phyloP scores from a whole-genome alignment of 768 basidiomycete genomes.

The Serpula lacrymans region DNA sequence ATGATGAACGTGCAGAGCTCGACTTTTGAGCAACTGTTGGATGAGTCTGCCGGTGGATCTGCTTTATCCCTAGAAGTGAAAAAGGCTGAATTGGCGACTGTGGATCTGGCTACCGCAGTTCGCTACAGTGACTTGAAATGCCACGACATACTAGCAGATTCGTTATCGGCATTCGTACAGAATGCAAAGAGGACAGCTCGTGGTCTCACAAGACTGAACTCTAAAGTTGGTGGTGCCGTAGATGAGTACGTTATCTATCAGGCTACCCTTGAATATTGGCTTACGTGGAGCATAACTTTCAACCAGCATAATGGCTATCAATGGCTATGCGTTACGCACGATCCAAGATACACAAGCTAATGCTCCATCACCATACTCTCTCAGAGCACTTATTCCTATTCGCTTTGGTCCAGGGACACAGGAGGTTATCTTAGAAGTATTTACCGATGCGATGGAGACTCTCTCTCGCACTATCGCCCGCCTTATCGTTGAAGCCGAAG shows the following conservation, averaged over 20 bases:
- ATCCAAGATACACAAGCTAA: slow-evolving; percentile 40
- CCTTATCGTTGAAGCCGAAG: slow-evolving; percentile 66
- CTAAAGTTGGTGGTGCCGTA: slow-evolving; percentile 70
- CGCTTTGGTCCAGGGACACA: slow-evolving; percentile 29
- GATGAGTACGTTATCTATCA: slow-evolving; percentile 52
- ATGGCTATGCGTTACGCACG: slow-evolving; percentile 61
- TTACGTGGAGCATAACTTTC: neutral
- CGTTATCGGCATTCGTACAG: slow-evolving; percentile 50
- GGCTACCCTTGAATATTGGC: slow-evolving; percentile 4
- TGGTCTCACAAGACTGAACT: slow-evolving; percentile 57
- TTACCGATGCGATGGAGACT: slow-evolving; percentile 60
- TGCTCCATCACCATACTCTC: slow-evolving; percentile 19
- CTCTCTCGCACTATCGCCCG: slow-evolving; percentile 50
- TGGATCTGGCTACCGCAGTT: slow-evolving; percentile 62
- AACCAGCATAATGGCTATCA: slow-evolving; percentile 66
- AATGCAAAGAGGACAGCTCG: slow-evolving; percentile 61
- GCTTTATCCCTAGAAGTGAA: slow-evolving; percentile 65
- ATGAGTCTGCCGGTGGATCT: slow-evolving; percentile 55
- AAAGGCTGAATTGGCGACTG: slow-evolving; percentile 74
- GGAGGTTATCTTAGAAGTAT: slow-evolving; percentile 50
- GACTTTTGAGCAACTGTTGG: slow-evolving; percentile 60
- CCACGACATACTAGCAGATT: slow-evolving; percentile 52
- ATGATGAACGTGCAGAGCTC: slow-evolving; percentile 59
- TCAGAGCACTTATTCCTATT: slow-evolving; percentile 41
- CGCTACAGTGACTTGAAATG: slow-evolving; percentile 59